phyloP scores from a whole-genome alignment of 495 filamentous ascomycete genomes.

The Evernia prunastri region DNA sequence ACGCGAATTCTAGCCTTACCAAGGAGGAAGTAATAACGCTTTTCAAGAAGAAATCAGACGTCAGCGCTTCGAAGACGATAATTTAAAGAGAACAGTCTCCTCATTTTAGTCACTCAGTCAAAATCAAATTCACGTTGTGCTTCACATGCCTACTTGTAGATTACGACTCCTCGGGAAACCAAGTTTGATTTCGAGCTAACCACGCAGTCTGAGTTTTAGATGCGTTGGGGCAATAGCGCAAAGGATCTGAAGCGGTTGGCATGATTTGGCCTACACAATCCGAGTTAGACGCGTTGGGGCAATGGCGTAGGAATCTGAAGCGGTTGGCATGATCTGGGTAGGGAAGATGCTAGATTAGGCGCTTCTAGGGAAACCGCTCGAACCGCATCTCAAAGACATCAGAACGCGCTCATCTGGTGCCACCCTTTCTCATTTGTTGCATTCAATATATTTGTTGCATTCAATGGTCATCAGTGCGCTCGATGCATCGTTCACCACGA shows the following conservation, averaged over 20 bases:
- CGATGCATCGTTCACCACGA: not conserved
- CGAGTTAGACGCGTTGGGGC: not conserved
- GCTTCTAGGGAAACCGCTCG: not conserved
- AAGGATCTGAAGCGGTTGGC: constrained; percentile 4
- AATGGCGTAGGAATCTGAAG: not conserved
- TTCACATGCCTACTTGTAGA: not conserved
- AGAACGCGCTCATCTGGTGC: not conserved
- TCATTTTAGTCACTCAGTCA: constrained; percentile 4
- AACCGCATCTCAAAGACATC: not conserved
- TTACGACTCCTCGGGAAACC: not conserved
- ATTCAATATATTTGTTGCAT: not conserved
- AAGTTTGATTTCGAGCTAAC: not conserved
- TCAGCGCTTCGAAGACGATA: constrained; percentile 22
- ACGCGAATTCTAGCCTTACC: constrained; percentile 10
- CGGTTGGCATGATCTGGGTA: not conserved
- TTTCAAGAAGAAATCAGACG: constrained; percentile 23
- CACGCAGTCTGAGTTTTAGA: not conserved
- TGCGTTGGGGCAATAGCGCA: not conserved
- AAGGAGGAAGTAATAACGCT: constrained; percentile 22
- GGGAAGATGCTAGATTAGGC: not conserved
- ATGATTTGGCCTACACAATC: not conserved
- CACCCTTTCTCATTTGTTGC: too few species aligned
- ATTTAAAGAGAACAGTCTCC: constrained; percentile 12
- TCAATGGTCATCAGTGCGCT: not conserved
- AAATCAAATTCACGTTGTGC: not conserved